These are phyloP conservation scores for Astrephomene gubernaculifera DNA, from an alignment of 139 green algal genomes.

Conservation along the genomic window DNA sequence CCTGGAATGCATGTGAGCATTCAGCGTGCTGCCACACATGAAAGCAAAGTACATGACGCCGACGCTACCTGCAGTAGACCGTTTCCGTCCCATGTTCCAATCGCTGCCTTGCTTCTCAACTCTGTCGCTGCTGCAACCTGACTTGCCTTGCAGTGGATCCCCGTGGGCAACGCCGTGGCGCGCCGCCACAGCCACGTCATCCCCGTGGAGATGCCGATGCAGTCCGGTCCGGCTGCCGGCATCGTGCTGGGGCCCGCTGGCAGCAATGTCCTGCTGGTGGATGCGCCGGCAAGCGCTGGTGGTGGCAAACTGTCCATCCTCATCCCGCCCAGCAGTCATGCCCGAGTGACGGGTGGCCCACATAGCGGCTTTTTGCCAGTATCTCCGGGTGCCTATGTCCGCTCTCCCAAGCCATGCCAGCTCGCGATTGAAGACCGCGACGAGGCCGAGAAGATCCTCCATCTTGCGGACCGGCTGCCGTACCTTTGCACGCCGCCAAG, in stretches of 20 bases:
- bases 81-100: too few relatives aligned
- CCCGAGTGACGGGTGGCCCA: neutral
- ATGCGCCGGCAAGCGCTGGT: neutral
- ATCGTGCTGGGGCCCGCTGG: neutral
- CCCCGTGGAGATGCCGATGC: neutral
- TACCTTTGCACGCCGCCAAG: neutral
- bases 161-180: neutral
- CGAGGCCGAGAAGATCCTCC: conserved; percentile 31
- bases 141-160: conserved; percentile 2
- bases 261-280: neutral
- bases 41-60: too few relatives aligned
- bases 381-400: neutral
- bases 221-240: neutral
- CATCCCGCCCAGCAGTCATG: neutral
- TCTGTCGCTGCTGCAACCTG: too few relatives aligned
- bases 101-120: too few relatives aligned
- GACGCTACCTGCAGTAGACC: too few relatives aligned
- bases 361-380: too few relatives aligned
- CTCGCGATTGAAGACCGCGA: conserved; percentile 35
- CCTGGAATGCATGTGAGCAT: too few relatives aligned
- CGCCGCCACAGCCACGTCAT: neutral
- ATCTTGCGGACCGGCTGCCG: conserved; percentile 17
- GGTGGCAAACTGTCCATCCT: neutral
- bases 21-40: too few relatives aligned
- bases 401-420: conserved; percentile 29